Evolutionary conservation across 108 stramenopile genomes (phyloP), one percentile per base, ranked within the genome.

Genomic region (Aurantiochytrium sp.): DNA sequence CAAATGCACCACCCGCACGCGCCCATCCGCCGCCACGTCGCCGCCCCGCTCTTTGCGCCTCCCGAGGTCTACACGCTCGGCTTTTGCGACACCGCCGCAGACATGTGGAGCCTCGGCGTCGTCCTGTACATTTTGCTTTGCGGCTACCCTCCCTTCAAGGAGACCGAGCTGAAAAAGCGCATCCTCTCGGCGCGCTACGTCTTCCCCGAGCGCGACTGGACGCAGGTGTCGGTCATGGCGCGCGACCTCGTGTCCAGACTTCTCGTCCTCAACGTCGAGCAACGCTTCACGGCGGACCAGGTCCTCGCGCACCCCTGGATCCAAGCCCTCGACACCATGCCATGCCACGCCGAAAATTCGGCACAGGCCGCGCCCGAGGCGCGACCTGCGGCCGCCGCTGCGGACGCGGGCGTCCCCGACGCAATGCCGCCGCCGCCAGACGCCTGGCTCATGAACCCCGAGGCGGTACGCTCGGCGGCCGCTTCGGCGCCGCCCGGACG

Each of bases 161-260:
- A 90, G 81, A 87, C 55, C 42, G 87, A 90, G 53, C 73, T 81
- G 36, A 22, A 81, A 42, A 69, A 89, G 30, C 39, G 73, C 17
- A 81, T 81, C 39, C 0, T 45, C 4, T 17, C 41, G 4, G 89
- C 69, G 4, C 55, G 36, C 34, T 90, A 90, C 87, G 27, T 30
- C 86, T 96, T 96, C 86, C 95, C 96, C 68, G 94, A 94, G 59
- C 96, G 95, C 55, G 96, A 96, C 89, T 97, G 96, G 96, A 91
- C 91, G 31, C 87, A 93, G 30, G 92, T 98, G 3, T 94, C 94
- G 4, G 88, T 86, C 19, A 96, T 96, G 69, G 96, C 96, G 55
- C 96, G 96, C 89, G 94, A 93, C 88, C 90, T 98, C 45, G 95
- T 98, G 87, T 89, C 90, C 37, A 91, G 89, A 27, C 88, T 97